Percentiles rank a stretch among this genome's conserved stretches.
These are phyloP conservation scores for Gelatoporia subvermispora DNA, from an alignment of 768 basidiomycete genomes.

Conservation along the genomic window DNA sequence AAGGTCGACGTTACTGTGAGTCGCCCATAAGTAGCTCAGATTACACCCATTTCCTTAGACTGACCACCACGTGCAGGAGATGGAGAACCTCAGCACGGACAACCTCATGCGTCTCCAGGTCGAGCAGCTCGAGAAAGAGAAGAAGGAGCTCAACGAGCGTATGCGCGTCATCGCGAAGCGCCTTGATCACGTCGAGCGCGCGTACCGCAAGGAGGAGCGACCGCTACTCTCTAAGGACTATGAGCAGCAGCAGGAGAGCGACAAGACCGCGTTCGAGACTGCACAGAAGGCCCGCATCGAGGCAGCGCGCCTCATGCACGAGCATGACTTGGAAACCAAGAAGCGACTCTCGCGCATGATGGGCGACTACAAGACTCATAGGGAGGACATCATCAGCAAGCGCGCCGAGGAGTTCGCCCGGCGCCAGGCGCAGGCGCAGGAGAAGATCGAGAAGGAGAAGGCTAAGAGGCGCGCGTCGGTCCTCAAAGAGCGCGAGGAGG, in stretches of 20 bases:
- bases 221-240: conserved; percentile 86
- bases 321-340: conserved; percentile 72
- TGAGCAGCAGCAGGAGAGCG: conserved; percentile 73
- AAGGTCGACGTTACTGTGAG: conserved; percentile 67
- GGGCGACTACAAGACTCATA: conserved; percentile 57
- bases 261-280: conserved; percentile 63
- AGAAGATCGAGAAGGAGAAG: conserved; percentile 84
- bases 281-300: conserved; percentile 57
- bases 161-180: conserved; percentile 83
- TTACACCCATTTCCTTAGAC: neutral
- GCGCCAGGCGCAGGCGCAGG: conserved; percentile 49
- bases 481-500: conserved; percentile 55
- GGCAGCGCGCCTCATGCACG: conserved; percentile 49
- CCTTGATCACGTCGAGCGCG: conserved; percentile 92
- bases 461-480: conserved; percentile 57
- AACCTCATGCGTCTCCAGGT: conserved; percentile 87
- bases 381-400: conserved; percentile 49
- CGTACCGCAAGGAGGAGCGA: conserved; percentile 88
- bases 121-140: conserved; percentile 95
- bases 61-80: conserved; percentile 43
- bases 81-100: conserved; percentile 82
- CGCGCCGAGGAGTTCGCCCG: conserved; percentile 62
- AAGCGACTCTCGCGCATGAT: conserved; percentile 66
- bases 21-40: neutral
- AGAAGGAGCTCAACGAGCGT: conserved; percentile 77